Evolutionary conservation across 2,329 filamentous ascomycete species (phyloP), one percentile per base, ranked within the genome.

Genomic region (Aspergillus phoenicis): DNA sequence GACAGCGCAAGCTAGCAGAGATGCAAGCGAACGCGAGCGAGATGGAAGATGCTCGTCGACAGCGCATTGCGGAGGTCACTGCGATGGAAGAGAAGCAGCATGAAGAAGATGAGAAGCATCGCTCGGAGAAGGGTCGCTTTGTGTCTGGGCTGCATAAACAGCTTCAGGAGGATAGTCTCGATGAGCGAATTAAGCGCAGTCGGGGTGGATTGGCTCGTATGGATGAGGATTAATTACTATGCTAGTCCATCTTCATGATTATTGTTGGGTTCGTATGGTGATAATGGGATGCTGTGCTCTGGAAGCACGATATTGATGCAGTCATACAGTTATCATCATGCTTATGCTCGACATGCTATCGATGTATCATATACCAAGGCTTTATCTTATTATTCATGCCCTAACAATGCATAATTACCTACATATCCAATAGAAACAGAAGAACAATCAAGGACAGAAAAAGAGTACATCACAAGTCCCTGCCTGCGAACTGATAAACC

Each of bases 21-120:
- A 92, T 93, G 90, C 89, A 91, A 73, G 83, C 84, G 17, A 88
- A 87, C 28, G 90, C 90, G 4, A 83, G 82, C 1, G 85, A 89
- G 10, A 80, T 96, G 52, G 90, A 94, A 68, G 72, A 81, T n/a
- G 87, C 90, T 66, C 87, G 92, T 33, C 85, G 85, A 65, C 83
- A 84, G 61, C 85, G 91, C 24, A 79, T 96, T 8, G 85, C 86
- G 0, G 86, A 86, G 1, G 78, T 93, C 17, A 87, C 86, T 24
- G 85, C 86, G 64, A 82, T 82, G 62, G 91, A 96, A 67, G 83
- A 84, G 52, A 80, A 80, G 17, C 84, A 87, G 48, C 82, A 83
- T 11, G 87, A 91, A 52, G 85, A 85, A 1, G 91, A 96, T 57
- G 86, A 92, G 26, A 70, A 69, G 36, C 67, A 69, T 17, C 73